These are phyloP conservation scores for Pseudopediastrum boryanum DNA, from an alignment of 139 green algal species.

Conservation along the genomic window DNA sequence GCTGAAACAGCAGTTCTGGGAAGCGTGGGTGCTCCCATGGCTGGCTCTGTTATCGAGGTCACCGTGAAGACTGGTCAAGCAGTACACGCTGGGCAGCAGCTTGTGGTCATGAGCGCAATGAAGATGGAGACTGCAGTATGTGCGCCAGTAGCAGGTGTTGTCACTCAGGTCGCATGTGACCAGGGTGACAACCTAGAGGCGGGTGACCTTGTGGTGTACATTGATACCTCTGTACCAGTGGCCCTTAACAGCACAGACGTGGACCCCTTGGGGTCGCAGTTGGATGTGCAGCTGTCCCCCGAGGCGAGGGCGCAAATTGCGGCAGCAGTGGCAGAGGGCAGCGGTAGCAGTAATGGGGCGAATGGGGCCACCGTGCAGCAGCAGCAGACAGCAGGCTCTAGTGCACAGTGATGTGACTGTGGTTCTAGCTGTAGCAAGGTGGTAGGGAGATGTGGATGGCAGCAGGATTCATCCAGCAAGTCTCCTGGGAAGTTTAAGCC, in stretches of 20 bases:
- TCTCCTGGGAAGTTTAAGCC: too few species aligned
- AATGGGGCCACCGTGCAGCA: too few species aligned
- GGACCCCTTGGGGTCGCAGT: constrained; percentile 36
- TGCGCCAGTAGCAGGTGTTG: constrained; percentile 68
- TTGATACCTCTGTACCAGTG: constrained; percentile 46
- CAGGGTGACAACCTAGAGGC: constrained; percentile 77
- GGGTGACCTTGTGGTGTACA: constrained; percentile 77
- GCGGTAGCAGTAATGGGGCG: too few species aligned
- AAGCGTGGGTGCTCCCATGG: constrained; percentile 88
- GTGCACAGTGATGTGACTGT: too few species aligned
- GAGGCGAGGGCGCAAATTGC: too few species aligned
- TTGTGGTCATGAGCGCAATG: constrained; percentile 93
- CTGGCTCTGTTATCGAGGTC: constrained; percentile 87
- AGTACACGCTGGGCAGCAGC: constrained; percentile 74
- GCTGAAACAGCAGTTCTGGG: constrained; percentile 36
- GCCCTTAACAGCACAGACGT: constrained; percentile 16
- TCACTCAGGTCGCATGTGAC: constrained; percentile 77
- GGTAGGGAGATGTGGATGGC: too few species aligned
- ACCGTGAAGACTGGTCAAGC: constrained; percentile 42
- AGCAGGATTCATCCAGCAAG: too few species aligned
- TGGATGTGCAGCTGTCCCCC: too few species aligned
- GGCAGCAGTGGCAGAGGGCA: too few species aligned
- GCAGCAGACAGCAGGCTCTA: too few species aligned
- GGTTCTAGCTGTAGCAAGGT: too few species aligned
- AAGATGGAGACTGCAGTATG: constrained; percentile 97